Percentiles rank a stretch among this genome's conserved stretches.
These are phyloP conservation scores for Gracilariopsis chorda DNA, from an alignment of 23 red algal genomes.

Conservation along the genomic window DNA sequence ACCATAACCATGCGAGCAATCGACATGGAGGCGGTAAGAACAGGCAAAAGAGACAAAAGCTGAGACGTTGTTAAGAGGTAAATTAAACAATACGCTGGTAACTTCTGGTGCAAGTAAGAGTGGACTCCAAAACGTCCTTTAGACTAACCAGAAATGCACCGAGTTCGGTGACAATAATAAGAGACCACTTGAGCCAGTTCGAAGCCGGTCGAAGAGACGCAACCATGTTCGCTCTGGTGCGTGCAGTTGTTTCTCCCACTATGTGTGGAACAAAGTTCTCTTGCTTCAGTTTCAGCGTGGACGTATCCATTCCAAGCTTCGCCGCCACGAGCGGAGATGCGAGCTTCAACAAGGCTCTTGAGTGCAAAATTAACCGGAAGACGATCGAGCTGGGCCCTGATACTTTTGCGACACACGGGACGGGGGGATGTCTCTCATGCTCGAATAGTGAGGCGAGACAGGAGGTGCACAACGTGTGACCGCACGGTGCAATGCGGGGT, in stretches of 20 bases:
- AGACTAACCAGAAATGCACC: constrained; percentile 72
- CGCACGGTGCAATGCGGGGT: constrained; percentile 47
- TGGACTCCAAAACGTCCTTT: constrained; percentile 53
- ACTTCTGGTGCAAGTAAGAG: constrained; percentile 17
- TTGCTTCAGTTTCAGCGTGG: constrained; percentile 35
- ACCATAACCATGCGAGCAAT: too few relatives aligned
- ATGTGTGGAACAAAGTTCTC: neutral
- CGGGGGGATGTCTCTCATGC: constrained; percentile 53
- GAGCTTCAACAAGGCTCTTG: constrained; percentile 43
- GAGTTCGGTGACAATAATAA: constrained; percentile 70
- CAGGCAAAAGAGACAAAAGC: too few relatives aligned
- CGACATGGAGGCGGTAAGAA: too few relatives aligned
- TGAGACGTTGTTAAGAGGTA: too few relatives aligned
- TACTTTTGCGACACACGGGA: constrained; percentile 58
- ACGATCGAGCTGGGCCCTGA: constrained; percentile 5
- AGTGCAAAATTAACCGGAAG: constrained; percentile 65
- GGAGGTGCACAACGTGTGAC: constrained; percentile 55
- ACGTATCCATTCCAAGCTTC: constrained; percentile 31
- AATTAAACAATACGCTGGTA: constrained; percentile 47
- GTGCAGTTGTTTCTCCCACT: neutral
- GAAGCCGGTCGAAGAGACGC: constrained; percentile 31
- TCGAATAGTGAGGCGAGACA: constrained; percentile 42
- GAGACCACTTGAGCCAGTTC: constrained; percentile 71
- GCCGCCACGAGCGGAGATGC: constrained; percentile 16
- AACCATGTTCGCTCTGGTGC: constrained; percentile 6